phyloP scores from a whole-genome alignment of 306 rosid genomes.

The Psophocarpus tetragonolobus region DNA sequence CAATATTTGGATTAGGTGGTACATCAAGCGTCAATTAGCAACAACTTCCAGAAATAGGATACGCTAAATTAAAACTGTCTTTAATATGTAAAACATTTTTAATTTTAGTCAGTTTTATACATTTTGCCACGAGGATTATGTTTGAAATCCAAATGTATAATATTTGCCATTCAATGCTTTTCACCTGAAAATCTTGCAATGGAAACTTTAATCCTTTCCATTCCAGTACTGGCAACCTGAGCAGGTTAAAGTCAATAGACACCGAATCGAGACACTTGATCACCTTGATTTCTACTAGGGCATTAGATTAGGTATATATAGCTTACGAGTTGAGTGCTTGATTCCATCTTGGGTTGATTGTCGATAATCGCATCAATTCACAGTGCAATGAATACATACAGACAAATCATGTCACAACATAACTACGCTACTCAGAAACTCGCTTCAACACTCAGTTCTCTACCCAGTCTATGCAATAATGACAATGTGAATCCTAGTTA shows the following conservation, averaged over 20 bases:
- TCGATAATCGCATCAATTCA: slow-evolving; percentile 9
- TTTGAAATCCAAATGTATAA: background rate
- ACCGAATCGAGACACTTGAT: background rate
- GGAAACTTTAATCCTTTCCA: background rate
- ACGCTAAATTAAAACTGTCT: background rate
- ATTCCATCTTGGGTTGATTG: slow-evolving; percentile 19
- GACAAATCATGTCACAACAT: slow-evolving; percentile 24
- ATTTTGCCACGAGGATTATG: background rate
- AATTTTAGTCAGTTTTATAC: background rate
- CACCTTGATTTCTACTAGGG: background rate
- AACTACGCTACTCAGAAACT: slow-evolving; percentile 21
- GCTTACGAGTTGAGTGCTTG: background rate
- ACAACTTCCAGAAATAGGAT: background rate
- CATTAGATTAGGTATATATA: background rate
- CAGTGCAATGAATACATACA: slow-evolving; percentile 27
- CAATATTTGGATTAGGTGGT: background rate
- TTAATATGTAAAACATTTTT: background rate
- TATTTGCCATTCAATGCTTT: background rate
- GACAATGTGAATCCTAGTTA: slow-evolving; percentile 32
- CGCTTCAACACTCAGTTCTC: slow-evolving; percentile 30
- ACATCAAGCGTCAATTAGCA: background rate
- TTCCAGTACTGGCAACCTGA: slow-evolving; percentile 13
- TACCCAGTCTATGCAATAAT: slow-evolving; percentile 36
- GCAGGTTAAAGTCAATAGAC: background rate
- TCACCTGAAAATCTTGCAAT: slow-evolving; percentile 9